Conservation (phyloP, 371 early-diverging fungal species). For the Lichtheimia corymbifera region DNA sequence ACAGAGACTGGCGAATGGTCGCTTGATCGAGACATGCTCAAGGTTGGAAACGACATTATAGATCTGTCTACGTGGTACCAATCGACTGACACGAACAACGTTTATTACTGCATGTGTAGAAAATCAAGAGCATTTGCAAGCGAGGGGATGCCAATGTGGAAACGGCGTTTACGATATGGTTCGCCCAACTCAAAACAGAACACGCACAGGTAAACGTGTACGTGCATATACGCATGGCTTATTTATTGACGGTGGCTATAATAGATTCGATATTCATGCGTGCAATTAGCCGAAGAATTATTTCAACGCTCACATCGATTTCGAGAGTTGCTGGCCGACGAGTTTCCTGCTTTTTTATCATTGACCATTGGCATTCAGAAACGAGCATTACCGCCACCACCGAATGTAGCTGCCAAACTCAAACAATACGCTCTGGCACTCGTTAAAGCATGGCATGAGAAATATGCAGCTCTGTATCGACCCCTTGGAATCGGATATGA, state of each 20-base stretch:
- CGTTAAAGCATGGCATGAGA: conserved; percentile 58
- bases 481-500: conserved; percentile 58
- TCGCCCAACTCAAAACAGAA: conserved; percentile 56
- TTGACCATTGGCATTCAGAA: conserved; percentile 63
- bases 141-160: conserved; percentile 44
- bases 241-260: not conserved
- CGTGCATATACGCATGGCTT: not conserved
- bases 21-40: conserved; percentile 30
- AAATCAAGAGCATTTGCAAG: conserved; percentile 61
- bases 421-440: conserved; percentile 52
- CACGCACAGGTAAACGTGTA: conserved; percentile 60
- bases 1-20: conserved; percentile 50
- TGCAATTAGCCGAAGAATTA: conserved; percentile 63
- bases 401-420: conserved; percentile 50
- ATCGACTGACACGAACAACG: not conserved
- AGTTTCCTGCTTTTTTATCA: conserved; percentile 56
- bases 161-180: conserved; percentile 44
- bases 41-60: conserved; percentile 18
- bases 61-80: conserved; percentile 23
- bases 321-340: conserved; percentile 52
- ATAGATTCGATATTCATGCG: conserved; percentile 66
- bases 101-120: conserved; percentile 28
- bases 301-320: conserved; percentile 71
- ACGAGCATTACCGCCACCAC: conserved; percentile 60
- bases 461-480: conserved; percentile 56